Evolutionary conservation across 371 early-diverging fungal genomes (phyloP).

Genomic region (Mucor mucedo): DNA sequence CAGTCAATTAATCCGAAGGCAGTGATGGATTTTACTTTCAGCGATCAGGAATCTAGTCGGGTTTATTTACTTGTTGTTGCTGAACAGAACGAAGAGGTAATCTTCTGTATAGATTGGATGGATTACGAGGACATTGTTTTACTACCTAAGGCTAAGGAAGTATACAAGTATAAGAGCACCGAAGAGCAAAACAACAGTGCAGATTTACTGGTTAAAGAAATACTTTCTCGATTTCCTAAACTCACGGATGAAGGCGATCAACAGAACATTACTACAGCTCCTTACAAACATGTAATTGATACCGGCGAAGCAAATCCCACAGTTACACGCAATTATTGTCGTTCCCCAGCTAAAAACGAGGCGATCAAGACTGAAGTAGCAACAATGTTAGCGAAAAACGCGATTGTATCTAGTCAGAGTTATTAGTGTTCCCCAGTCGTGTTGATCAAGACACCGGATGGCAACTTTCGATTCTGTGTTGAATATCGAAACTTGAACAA

Average conservation of each 20-base stretch:
- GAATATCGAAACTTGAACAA: constrained; percentile 43
- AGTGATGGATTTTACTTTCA: neutral
- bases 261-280: no score
- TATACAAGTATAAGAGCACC: constrained; percentile 5
- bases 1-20: neutral
- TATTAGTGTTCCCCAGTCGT: constrained; percentile 55
- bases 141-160: constrained; percentile 5
- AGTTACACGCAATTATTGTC: constrained; percentile 22
- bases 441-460: constrained; percentile 54
- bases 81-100: neutral
- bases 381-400: constrained; percentile 9
- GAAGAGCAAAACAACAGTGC: neutral
- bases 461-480: constrained; percentile 36
- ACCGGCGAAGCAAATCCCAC: constrained; percentile 22
- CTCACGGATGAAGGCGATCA: constrained; percentile 6
- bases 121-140: neutral
- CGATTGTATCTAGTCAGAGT: constrained; percentile 25
- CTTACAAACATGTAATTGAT: constrained; percentile 19
- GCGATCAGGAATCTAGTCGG: neutral
- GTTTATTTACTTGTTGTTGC: neutral
- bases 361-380: constrained; percentile 18
- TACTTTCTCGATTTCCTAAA: no score
- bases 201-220: constrained; percentile 1
- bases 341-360: constrained; percentile 24
- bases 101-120: constrained; percentile 12